Evolutionary conservation across 2,329 filamentous ascomycete genomes (phyloP).

Genomic region (Sporothrix schenckii): DNA sequence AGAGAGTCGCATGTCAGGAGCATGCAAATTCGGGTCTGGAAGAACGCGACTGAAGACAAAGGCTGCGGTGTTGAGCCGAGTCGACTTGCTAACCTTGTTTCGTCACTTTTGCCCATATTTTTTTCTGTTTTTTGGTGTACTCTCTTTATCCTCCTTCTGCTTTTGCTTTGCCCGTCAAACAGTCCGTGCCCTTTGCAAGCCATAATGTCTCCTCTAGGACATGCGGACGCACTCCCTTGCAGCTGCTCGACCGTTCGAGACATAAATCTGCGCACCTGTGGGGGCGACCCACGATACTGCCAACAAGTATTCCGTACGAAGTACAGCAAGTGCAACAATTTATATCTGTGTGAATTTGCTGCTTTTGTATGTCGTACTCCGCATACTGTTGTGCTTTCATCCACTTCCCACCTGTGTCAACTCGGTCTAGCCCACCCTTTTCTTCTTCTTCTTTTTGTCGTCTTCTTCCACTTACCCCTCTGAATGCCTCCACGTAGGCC

Average conservation of each 20-base stretch:
- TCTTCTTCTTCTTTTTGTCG: background rate
- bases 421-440: no score
- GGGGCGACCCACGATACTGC: background rate
- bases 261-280: constrained; percentile 13
- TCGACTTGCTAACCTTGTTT: background rate
- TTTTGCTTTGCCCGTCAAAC: background rate
- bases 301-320: background rate
- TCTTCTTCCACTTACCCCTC: background rate
- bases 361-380: background rate
- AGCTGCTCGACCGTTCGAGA: constrained; percentile 5
- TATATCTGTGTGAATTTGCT: no score
- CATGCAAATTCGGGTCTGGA: background rate
- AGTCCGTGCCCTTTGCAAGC: background rate
- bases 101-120: background rate
- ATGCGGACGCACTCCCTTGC: constrained; percentile 18
- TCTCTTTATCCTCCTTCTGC: background rate
- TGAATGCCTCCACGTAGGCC: constrained; percentile 1
- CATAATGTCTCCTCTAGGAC: background rate
- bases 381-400: no score
- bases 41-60: background rate
- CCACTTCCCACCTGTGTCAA: no score
- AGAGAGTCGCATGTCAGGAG: background rate
- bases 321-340: no score
- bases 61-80: background rate
- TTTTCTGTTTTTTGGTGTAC: background rate